Conservation (phyloP, 2,329 filamentous ascomycete genomes). For the Fusarium dimerum region DNA sequence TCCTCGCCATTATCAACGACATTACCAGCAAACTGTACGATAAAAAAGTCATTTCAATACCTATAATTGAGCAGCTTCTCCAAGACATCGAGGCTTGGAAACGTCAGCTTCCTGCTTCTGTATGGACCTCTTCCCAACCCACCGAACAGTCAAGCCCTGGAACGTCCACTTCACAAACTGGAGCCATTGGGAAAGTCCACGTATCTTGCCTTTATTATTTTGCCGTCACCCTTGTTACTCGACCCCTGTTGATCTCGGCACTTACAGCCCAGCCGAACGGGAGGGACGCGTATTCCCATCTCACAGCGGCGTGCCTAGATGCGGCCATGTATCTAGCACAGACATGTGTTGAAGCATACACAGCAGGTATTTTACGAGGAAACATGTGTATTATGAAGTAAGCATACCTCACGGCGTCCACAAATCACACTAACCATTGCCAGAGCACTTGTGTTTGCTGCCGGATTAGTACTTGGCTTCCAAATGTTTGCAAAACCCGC, state of each 20-base stretch:
- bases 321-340: constrained; percentile 57
- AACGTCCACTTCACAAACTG: constrained; percentile 23
- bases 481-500: constrained; percentile 53
- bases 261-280: constrained; percentile 39
- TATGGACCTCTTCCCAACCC: constrained; percentile 16
- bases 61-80: constrained; percentile 41
- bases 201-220: constrained; percentile 61
- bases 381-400: constrained; percentile 64
- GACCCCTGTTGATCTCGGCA: constrained; percentile 55
- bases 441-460: constrained; percentile 56
- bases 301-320: constrained; percentile 56
- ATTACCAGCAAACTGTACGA: constrained; percentile 45
- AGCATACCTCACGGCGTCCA: constrained; percentile 16
- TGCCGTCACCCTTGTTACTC: constrained; percentile 56
- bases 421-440: fast-evolving
- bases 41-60: constrained; percentile 34
- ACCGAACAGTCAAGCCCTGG: constrained; percentile 5
- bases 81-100: constrained; percentile 48
- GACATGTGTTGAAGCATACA: constrained; percentile 50
- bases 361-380: constrained; percentile 44
- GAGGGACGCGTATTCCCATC: constrained; percentile 30
- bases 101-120: constrained; percentile 41
- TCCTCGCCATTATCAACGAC: constrained; percentile 46
- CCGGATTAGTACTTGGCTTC: constrained; percentile 58
- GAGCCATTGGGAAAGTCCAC: constrained; percentile 51